phyloP scores from a whole-genome alignment of 2,329 filamentous ascomycete species.

The Blastomyces percursus region DNA sequence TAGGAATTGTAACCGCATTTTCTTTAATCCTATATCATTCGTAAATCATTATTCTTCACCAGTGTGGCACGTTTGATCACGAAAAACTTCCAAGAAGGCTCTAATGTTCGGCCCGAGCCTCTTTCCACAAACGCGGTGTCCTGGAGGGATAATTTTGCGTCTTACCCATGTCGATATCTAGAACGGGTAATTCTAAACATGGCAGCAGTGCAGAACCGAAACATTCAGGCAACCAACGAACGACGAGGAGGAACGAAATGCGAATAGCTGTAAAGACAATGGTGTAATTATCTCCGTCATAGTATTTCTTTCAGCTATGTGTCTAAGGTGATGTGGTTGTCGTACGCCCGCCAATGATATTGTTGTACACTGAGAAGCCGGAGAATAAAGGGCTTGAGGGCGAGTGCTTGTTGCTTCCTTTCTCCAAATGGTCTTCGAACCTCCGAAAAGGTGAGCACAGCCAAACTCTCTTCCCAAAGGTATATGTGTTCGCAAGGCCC shows the following conservation, averaged over 20 bases:
- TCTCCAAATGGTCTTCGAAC: background rate
- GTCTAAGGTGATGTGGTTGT: background rate
- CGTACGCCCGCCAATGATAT: background rate
- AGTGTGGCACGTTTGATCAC: background rate
- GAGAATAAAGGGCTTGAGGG: background rate
- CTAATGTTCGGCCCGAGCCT: background rate
- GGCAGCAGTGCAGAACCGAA: background rate
- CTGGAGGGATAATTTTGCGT: background rate
- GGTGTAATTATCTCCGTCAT: background rate
- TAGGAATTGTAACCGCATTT: background rate
- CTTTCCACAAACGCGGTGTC: background rate
- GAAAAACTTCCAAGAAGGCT: background rate
- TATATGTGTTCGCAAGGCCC: background rate
- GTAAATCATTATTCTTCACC: background rate
- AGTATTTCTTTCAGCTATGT: background rate
- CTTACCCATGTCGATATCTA: background rate
- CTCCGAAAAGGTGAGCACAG: background rate
- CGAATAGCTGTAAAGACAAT: background rate
- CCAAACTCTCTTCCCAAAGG: background rate
- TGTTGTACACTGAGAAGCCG: background rate
- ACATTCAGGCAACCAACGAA: background rate
- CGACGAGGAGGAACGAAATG: background rate
- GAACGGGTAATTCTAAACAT: background rate
- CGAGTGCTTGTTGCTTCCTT: background rate
- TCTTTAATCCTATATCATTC: background rate